These are phyloP conservation scores for Calycina marina DNA, from an alignment of 2,329 filamentous ascomycete genomes.

Conservation along the genomic window DNA sequence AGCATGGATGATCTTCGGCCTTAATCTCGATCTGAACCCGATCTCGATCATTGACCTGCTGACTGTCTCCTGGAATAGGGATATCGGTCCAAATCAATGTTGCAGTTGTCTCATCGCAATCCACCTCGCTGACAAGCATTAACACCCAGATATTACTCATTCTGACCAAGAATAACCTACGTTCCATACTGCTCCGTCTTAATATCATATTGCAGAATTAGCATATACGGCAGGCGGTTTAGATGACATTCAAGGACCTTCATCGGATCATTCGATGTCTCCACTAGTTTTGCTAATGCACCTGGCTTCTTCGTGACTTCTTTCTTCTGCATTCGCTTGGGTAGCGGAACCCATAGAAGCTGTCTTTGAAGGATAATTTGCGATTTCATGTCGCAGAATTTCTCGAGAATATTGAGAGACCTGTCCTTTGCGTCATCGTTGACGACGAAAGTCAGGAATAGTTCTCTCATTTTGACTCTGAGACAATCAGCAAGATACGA, in stretches of 20 bases:
- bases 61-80: conserved; percentile 33
- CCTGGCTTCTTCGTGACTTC: no score
- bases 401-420: conserved; percentile 38
- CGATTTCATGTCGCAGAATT: conserved; percentile 40
- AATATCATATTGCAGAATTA: conserved; percentile 41
- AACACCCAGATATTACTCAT: conserved; percentile 3
- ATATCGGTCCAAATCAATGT: conserved; percentile 44
- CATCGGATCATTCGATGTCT: no score
- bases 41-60: conserved; percentile 18
- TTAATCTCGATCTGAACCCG: conserved; percentile 19
- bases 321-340: no score
- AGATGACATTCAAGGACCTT: conserved; percentile 40
- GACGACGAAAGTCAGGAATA: conserved; percentile 42
- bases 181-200: conserved; percentile 32
- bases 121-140: conserved; percentile 6
- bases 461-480: conserved; percentile 37
- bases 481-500: no score
- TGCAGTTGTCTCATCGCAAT: conserved; percentile 31
- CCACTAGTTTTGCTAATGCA: no score
- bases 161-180: conserved; percentile 9
- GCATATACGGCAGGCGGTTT: conserved; percentile 38
- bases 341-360: conserved; percentile 36
- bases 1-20: conserved; percentile 31
- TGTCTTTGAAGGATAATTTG: conserved; percentile 35
- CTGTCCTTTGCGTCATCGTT: conserved; percentile 33